Evolutionary conservation across 495 filamentous ascomycete species (phyloP), one percentile per base, ranked within the genome.

Genomic region (Polyplosphaeria fusca): DNA sequence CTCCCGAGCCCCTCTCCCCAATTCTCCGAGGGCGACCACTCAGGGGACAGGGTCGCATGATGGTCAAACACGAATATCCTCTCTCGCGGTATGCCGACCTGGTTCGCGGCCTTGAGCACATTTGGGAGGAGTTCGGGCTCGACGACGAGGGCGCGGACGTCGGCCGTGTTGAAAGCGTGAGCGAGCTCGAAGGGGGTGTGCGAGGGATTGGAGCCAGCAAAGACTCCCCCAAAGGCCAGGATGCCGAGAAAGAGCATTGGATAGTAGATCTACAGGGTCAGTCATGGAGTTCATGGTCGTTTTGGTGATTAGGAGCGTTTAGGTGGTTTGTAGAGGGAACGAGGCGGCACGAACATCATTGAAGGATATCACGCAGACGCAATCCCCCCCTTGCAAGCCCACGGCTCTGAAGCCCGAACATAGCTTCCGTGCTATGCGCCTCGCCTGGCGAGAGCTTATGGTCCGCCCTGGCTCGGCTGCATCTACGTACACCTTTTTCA

Each of bases 191-290:
- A 69, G 0, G 77, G 67, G 0, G 85, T 83, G 54, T 80, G 87
- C 18, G 72, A 76, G 4, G 87, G 87, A 58, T 89, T 89, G 2
- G 86, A 84, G 22, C 86, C 86, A 18, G 80, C 81, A 67, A 87
- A 89, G 41, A 89, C 74, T 5, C 85, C 86, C 2, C 87, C 86
- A 0, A 86, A 84, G 72, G 84, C 86, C 20, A 86, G 71, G 27
- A 85, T 75, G 4, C 84, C 87, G 58, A 88, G 74, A 62, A 50
- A 47, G 3, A 55, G 0, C 14, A 55, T 54, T 5, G 57, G 57
- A 18, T 60, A 60, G 43, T 60, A 60, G 20, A 60, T 12, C 39
- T 42, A 5, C 18, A 11, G 5, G 9, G 5, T 42, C 19, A 42
- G 39, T 19, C 9, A 13, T 42, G 5, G 11, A 18, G 5, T 11